Evolutionary conservation across 495 filamentous ascomycete genomes (phyloP).

Genomic region (Penicillium longicatenatum): DNA sequence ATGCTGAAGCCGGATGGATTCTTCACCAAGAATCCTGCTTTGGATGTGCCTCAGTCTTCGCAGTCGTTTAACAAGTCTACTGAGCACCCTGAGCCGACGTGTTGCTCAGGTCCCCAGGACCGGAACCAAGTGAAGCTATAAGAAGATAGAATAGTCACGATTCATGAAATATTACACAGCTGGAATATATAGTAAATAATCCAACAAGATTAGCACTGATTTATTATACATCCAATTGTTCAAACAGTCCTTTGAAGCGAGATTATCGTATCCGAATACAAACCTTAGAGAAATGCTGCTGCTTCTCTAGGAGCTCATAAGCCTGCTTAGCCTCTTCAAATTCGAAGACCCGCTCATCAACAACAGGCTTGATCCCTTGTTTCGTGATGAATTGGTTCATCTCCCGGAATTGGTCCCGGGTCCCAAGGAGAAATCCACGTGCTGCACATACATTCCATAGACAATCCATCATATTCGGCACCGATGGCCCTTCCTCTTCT

Average conservation of each 20-base stretch:
- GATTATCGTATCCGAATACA: neutral
- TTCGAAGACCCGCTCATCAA: no score
- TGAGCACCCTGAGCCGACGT: conserved; percentile 38
- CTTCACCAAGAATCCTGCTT: conserved; percentile 72
- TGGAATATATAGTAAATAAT: neutral
- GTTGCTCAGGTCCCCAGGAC: conserved; percentile 32
- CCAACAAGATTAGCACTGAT: neutral
- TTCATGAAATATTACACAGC: neutral
- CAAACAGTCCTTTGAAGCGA: neutral
- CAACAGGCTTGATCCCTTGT: neutral
- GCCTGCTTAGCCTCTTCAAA: no score
- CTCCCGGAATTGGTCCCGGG: neutral
- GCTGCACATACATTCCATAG: conserved; percentile 62
- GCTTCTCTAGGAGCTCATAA: no score
- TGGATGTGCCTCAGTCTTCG: conserved; percentile 60
- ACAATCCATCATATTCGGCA: neutral
- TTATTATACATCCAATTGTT: no score
- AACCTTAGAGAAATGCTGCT: neutral
- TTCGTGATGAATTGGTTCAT: neutral
- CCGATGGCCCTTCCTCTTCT: neutral
- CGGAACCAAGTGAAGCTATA: conserved; percentile 37
- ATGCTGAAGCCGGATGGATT: conserved; percentile 74
- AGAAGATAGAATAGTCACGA: neutral
- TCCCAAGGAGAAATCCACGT: conserved; percentile 65
- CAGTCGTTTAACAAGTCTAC: conserved; percentile 45